Evolutionary conservation across 805 yeast genomes (phyloP).

Genomic region (Sungouiozyma ichnusensis): DNA sequence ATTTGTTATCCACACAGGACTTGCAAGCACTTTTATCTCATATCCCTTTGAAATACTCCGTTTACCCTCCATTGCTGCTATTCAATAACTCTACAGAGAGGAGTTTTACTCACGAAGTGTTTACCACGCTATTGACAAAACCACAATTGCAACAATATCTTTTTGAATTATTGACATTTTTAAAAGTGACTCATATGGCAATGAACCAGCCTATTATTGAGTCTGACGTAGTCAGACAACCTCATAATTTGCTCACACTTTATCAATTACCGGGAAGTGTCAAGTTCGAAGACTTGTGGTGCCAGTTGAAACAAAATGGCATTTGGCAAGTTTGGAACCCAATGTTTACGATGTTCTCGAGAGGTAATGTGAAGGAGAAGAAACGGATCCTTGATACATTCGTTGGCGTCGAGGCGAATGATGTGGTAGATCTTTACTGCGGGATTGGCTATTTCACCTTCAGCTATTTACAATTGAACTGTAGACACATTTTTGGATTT

Average conservation of each 20-base stretch:
- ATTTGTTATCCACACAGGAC: background rate
- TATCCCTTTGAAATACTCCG: conserved; percentile 38
- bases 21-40: conserved; percentile 8
- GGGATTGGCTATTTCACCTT: conserved; percentile 83
- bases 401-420: conserved; percentile 28
- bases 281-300: conserved; percentile 47
- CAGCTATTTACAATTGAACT: conserved; percentile 48
- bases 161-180: conserved; percentile 12
- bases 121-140: conserved; percentile 20
- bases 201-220: conserved; percentile 56
- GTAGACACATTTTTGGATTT: conserved; percentile 56
- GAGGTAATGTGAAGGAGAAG: conserved; percentile 81
- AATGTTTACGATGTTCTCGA: conserved; percentile 70
- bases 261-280: conserved; percentile 13
- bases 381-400: conserved; percentile 44
- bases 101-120: conserved; percentile 33
- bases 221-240: conserved; percentile 50
- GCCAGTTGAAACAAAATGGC: conserved; percentile 58
- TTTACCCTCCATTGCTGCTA: conserved; percentile 60
- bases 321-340: conserved; percentile 80
- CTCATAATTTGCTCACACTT: conserved; percentile 48
- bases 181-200: conserved; percentile 40
- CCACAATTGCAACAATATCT: conserved; percentile 9
- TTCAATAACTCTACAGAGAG: conserved; percentile 36
- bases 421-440: conserved; percentile 61